Evolutionary conservation across 768 basidiomycete species (phyloP), one percentile per base, ranked within the genome.

Genomic region (Porpolomopsis calyptriformis): DNA sequence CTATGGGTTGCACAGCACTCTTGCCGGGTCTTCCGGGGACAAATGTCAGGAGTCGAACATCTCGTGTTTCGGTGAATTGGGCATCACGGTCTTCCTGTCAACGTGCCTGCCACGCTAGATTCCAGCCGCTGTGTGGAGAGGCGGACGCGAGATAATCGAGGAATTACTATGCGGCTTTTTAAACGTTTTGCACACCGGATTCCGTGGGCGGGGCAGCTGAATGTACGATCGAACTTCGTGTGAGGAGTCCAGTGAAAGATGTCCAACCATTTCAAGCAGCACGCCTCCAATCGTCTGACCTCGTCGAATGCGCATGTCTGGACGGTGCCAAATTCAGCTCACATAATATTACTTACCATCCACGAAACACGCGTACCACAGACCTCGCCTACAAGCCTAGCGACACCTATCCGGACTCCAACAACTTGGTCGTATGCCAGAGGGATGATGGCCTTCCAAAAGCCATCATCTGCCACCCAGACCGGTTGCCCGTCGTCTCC

Each of bases 331-430:
- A 45, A 16, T 20, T 10, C 39, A 29, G 10, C 46, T 12, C 36
- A 40, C 48, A 27, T 19, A 23, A 14, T 35, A 42, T 20, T 22
- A 25, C 4, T 27, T 27, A 49, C 49, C 31, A 24, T 27, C 23
- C 10, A 29, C 9, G 36, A 20, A 45, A 46, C 48, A 43, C 35
- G 67, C 77, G 58, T 62, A 85, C 84, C 72, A 52, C 65, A 69
- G 23, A 80, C 59, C 40, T 62, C 54, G 40, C 77, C 77, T 34
- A 80, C 63, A 38, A 89, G 72, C 40, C 90, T 75, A n/a, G 92
- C 82, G 2, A 90, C 72, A 5, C 80, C 84, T 47, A 96, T 89
- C 38, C 90, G 75, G 26, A 96, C 90, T 49, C 89, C 91, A 42
- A 85, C 71, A 10, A 94, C 79, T 27, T 58, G 56, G 57, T 97